phyloP scores from a whole-genome alignment of 495 filamentous ascomycete genomes.

The Talaromyces liani region DNA sequence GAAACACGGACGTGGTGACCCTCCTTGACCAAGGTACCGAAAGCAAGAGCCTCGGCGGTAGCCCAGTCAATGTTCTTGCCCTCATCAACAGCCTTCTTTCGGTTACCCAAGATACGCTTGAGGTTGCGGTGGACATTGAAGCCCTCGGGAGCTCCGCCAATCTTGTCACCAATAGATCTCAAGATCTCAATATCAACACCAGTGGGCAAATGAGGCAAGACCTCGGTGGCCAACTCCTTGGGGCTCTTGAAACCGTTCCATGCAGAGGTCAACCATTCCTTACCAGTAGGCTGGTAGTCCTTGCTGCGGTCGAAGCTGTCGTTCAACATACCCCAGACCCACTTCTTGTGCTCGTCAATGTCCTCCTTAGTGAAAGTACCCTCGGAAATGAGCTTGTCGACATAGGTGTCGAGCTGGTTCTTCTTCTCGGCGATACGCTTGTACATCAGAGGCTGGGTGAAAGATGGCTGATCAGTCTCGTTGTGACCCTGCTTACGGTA shows the following conservation, averaged over 20 bases:
- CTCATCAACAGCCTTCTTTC: conserved; percentile 87
- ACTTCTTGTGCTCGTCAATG: conserved; percentile 97
- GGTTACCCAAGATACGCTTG: conserved; percentile 86
- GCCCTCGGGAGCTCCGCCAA: conserved; percentile 69
- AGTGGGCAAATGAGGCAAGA: conserved; percentile 86
- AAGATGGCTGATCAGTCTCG: conserved; percentile 97
- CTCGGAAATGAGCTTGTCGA: conserved; percentile 79
- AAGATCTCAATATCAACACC: conserved; percentile 63
- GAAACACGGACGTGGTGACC: conserved; percentile 96
- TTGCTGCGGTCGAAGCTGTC: conserved; percentile 95
- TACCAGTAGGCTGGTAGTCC: conserved; percentile 92
- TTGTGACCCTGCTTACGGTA: conserved; percentile 99
- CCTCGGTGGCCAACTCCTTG: conserved; percentile 92
- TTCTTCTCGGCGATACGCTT: conserved; percentile 82
- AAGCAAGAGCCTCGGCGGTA: conserved; percentile 93
- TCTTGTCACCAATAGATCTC: conserved; percentile 69
- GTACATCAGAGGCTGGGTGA: conserved; percentile 99
- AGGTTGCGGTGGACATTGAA: conserved; percentile 90
- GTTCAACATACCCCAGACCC: conserved; percentile 98
- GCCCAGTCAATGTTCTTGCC: conserved; percentile 96
- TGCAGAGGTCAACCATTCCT: conserved; percentile 96
- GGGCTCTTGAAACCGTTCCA: conserved; percentile 99
- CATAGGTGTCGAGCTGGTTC: conserved; percentile 77
- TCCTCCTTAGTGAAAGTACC: conserved; percentile 95
- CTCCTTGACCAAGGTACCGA: conserved; percentile 82